Base-by-base conservation (phyloP, 352 stramenopile genomes). In the Phytophthora macrochlamydospora region DNA sequence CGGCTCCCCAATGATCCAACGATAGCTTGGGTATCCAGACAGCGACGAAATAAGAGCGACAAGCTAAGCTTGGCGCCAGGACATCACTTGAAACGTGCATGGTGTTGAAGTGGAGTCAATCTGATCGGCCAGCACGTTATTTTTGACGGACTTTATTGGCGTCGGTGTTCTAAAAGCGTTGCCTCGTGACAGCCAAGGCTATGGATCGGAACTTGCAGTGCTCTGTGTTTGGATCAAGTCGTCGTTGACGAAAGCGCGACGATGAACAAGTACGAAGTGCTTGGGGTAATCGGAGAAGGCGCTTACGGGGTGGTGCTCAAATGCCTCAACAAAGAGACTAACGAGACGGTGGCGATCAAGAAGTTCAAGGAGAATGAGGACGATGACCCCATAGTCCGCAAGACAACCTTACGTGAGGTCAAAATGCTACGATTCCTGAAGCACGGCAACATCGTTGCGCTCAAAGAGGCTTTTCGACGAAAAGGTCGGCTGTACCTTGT, bases 341-440 rank as follows among this genome's bases (percentile, higher is more conserved):
- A 92, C 54, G 94, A 99, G 75, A 84, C 99, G 24, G 98, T 99
- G 7, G 98, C 98, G 4, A 99, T 99, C 75, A 99, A 99, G 75
- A 99, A 99, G 81, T 98, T 99, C 49, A 97, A 98, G 63, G 93
- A 98, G 67, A 93, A 81, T 45, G 91, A 97, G 54, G 86, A 94
- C 2, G 87, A 95, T 55, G 91, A 97, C 50, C 89, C 94, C 12
- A 92, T 97, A 70, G 93, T 98, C 30, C 85, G 90, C 56, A 98
- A 98, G 73, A 98, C 92, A 49, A 98, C 92, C 46, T 67, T 98
- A 48, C 90, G 94, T 40, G 98, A 99, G 79, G 87, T 99, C 40
- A 97, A 99, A 69, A 99, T 99, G 77, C 98, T 99, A 90, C 89
- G 94, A 48, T 90, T 98, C 71, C 88, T 99, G 32, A 95, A 97